Base-by-base conservation (phyloP, 352 stramenopile genomes). In the Phytophthora nicotianae region DNA sequence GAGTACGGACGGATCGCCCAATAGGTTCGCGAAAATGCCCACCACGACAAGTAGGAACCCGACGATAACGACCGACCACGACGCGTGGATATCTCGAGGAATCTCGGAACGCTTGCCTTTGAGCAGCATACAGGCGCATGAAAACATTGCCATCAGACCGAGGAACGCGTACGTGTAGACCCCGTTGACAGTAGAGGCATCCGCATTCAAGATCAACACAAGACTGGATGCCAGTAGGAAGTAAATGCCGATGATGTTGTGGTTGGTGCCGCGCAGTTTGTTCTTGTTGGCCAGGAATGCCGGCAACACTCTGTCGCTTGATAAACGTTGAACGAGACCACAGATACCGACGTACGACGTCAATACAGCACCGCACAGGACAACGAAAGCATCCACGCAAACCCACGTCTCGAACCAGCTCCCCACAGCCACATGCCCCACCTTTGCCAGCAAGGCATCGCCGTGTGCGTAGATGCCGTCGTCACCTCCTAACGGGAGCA, bases 101-200 rank as follows among this genome's bases (percentile, higher is more conserved):
- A 97, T 85, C 20, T 81, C 75, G 8, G 79, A 75, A 16, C 89
- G 72, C 63, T 97, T 97, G 48, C 79, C 65, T 65, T 96, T 96
- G 24, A 97, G 80, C 24, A 94, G 35, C 58, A 96, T 91, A 37
- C 83, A 91, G 20, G 85, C 89, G 35, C 73, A 70, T 10, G 86
- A 77, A 59, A 97, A 97, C 52, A 96, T 77, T 5, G 66, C 71
- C 81, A 97, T 93, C 3, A 96, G 61, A 0, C 76, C 78, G 1
- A 97, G 58, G 55, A 97, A 97, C 19, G 88, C 79, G 56, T 90
- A 93, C 37, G 81, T 90, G 62, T 94, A 97, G 8, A 97, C 88
- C 14, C 87, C 86, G 4, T 78, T 77, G 0, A 97, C 68, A 8
- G 77, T 84, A 2, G 63, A 79, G 6, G 89, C 83, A 43, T 97